Base-by-base conservation (phyloP, 148 eudicot species). In the Rhododendron ovatum region DNA sequence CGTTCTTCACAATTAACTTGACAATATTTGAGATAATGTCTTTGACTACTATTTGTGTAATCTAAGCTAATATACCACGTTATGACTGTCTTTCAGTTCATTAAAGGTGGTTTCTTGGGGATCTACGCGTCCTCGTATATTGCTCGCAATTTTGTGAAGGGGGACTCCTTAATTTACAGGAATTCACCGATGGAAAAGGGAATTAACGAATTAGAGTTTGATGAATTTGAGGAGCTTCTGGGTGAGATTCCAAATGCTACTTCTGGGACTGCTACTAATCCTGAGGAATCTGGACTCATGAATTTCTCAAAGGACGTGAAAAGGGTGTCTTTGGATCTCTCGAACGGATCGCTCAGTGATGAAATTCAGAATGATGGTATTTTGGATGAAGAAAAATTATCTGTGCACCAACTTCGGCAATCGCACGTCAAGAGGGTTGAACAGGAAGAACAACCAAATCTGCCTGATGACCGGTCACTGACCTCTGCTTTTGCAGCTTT, bases 171-270 rank as follows among this genome's bases (percentile, higher is more conserved):
- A 35, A 15, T 15, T 35, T 43, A 30, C 30, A 48, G 20, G 33
- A n/a, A 45, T 37, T 50, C 43, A 61, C 53, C 39, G 20, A 89
- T 89, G 91, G 89, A 33, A n/a, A 87, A 85, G 55, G 76, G 86
- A 71, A 69, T 83, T 50, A 87, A 83, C 61, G 86, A 89, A 83
- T 24, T 84, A 51, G 91, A 89, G 84, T 83, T 85, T 59, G 91
- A 89, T 87, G 91, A 89, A 87, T 87, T 89, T 80, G 91, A 89
- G 83, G 84, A 87, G 80, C 91, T 89, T 45, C 91, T 89, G 48
- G 88, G 88, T 48, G 91, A 89, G 88, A 89, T 89, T 43, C 91
- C 91, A 2, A 75, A 82, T 83, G 89, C 82, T 47, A 89, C 91
- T 24, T 85, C 87, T 82, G 87, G 79, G 74, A 78, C 75, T 48